Evolutionary conservation across 768 basidiomycete species (phyloP), one percentile per base, ranked within the genome.

Genomic region (Hypsizygus marmoreus): DNA sequence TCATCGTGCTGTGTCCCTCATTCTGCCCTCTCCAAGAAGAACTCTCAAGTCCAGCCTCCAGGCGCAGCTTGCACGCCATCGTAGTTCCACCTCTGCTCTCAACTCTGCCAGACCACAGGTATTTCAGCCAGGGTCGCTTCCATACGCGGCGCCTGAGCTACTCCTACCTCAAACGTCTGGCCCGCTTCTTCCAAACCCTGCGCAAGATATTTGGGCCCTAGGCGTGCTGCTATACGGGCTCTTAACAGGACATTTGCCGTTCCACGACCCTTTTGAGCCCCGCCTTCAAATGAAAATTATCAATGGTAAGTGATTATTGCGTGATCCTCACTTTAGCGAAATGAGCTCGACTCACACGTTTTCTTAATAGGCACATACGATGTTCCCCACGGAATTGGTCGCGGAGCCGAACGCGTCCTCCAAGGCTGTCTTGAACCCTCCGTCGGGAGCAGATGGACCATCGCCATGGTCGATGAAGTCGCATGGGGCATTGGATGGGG

Each of bases 161-260:
- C 75, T 97, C 2, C 73, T 82, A 3, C 82, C 88, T 0, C 80
- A 78, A 40, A 63, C 68, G 2, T 59, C 69, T 23, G 64, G 64
- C 1, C 58, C 69, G 0, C 55, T 71, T 5, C 64, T 62, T 33
- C 76, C 79, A 0, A 69, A 81, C 55, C 86, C 93, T 2, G 82
- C 89, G 0, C 91, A 94, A 60, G 97, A 99, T 53, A 84, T 98
- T 22, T 99, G 97, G 97, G 94, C 97, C 0, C 70, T 97, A 2
- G 97, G 97, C 0, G 84, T 94, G 43, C 77, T 97, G 51, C 81
- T 99, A 2, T 91, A 93, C 60, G 83, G 86, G 6, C 73, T 99
- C 1, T 75, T 98, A 14, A 84, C 84, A 0, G 93, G 93, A 2
- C 72, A 74, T n/a, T 71, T 98, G 6, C 97, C 97, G 0, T 97